Evolutionary conservation across 352 stramenopile species (phyloP).

Genomic region (Phytopythium vexans): DNA sequence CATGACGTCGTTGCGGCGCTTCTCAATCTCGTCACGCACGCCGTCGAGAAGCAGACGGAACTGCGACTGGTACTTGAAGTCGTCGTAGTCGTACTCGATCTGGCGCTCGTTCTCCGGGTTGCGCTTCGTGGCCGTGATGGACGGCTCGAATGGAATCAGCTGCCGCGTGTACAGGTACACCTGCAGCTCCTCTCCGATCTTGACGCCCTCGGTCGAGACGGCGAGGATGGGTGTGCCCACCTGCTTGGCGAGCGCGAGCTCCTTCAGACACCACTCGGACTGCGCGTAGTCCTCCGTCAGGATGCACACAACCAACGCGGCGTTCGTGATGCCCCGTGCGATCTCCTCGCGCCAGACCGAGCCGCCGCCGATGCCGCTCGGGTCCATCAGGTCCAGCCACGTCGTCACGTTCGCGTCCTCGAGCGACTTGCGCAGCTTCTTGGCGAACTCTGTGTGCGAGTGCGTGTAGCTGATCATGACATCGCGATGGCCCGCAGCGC

Average conservation of each 20-base stretch:
- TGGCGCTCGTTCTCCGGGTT: conserved; percentile 54
- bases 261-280: conserved; percentile 85
- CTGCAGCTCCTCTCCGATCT: conserved; percentile 70
- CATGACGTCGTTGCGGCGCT: conserved; percentile 46
- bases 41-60: conserved; percentile 78
- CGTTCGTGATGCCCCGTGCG: conserved; percentile 71
- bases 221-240: conserved; percentile 73
- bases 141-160: conserved; percentile 72
- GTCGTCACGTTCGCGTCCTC: conserved; percentile 81
- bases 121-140: conserved; percentile 49
- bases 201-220: conserved; percentile 63
- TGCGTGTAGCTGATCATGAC: conserved; percentile 90
- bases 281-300: conserved; percentile 76
- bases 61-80: conserved; percentile 63
- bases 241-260: conserved; percentile 78
- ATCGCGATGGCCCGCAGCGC: conserved; percentile 67
- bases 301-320: conserved; percentile 70
- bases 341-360: conserved; percentile 83
- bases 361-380: conserved; percentile 78
- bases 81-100: conserved; percentile 82
- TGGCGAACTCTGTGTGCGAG: conserved; percentile 77
- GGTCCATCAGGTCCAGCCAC: conserved; percentile 85
- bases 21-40: conserved; percentile 82
- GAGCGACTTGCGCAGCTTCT: conserved; percentile 64
- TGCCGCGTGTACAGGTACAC: conserved; percentile 85